These are phyloP conservation scores for Xerocomus amazonicus DNA, from an alignment of 1,284 basidiomycete genomes.

Conservation along the genomic window DNA sequence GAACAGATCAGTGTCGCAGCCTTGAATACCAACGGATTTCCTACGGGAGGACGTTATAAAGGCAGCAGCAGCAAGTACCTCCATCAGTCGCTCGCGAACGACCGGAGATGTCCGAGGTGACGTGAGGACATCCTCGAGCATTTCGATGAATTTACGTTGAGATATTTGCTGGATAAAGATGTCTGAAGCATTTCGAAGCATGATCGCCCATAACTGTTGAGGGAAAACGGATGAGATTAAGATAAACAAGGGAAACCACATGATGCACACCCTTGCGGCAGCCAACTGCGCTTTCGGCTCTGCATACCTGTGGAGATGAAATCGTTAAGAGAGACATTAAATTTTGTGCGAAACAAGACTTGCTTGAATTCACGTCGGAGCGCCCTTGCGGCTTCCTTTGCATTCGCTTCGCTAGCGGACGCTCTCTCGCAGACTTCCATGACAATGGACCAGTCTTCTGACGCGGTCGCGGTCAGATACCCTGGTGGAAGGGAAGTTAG, in stretches of 20 bases:
- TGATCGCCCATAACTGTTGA: constrained; percentile 74
- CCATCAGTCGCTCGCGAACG: constrained; percentile 65
- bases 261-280: constrained; percentile 56
- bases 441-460: constrained; percentile 75
- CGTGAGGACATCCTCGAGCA: constrained; percentile 62
- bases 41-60: constrained; percentile 53
- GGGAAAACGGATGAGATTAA: constrained; percentile 7
- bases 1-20: background rate
- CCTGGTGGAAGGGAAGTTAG: constrained; percentile 39
- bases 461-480: constrained; percentile 67
- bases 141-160: constrained; percentile 73
- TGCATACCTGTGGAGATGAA: constrained; percentile 49
- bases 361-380: constrained; percentile 76
- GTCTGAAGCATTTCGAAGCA: constrained; percentile 69
- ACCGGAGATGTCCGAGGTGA: constrained; percentile 63
- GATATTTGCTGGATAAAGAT: constrained; percentile 64
- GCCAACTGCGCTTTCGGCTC: constrained; percentile 68
- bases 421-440: constrained; percentile 76
- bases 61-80: constrained; percentile 70
- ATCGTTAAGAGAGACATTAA: background rate
- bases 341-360: constrained; percentile 19
- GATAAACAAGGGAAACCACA: background rate
- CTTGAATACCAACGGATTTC: constrained; percentile 14
- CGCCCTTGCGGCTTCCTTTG: constrained; percentile 72
- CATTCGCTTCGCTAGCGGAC: constrained; percentile 58